Evolutionary conservation across 495 filamentous ascomycete genomes (phyloP).

Genomic region (Platismatia glauca): DNA sequence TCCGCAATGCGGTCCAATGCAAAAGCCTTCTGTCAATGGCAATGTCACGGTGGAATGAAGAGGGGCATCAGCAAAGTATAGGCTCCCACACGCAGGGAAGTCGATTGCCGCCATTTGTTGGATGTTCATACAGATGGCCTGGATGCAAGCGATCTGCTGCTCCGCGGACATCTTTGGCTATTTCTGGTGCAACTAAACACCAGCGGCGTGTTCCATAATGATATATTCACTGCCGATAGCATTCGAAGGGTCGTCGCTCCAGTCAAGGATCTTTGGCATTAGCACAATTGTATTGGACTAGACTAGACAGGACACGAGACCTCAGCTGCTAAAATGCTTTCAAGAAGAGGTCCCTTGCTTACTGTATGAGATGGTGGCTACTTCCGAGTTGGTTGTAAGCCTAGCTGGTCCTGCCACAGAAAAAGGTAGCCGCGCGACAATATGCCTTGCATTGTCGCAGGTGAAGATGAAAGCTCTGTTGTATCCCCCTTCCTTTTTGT

Average conservation of each 20-base stretch:
- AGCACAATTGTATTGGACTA: conserved; percentile 30
- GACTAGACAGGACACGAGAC: conserved; percentile 26
- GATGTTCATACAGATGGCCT: conserved; percentile 26
- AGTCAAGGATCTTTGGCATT: conserved; percentile 35
- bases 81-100: conserved; percentile 38
- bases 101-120: conserved; percentile 31
- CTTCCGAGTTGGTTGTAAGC: conserved; percentile 34
- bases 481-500: conserved; percentile 37
- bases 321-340: conserved; percentile 11
- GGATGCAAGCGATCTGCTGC: conserved; percentile 33
- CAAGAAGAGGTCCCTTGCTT: conserved; percentile 11
- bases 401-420: conserved; percentile 29
- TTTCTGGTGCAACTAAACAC: conserved; percentile 30
- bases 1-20: conserved; percentile 36
- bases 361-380: conserved; percentile 39
- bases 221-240: conserved; percentile 39
- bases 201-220: conserved; percentile 36
- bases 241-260: conserved; percentile 32
- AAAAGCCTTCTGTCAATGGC: conserved; percentile 31
- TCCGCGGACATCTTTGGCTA: conserved; percentile 34
- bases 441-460: conserved; percentile 28
- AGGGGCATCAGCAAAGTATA: conserved; percentile 29
- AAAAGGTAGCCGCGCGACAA: conserved; percentile 35
- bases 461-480: conserved; percentile 38
- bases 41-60: conserved; percentile 25